Evolutionary conservation across 495 filamentous ascomycete species (phyloP).

Genomic region (Hypoxylon lienhwacheense): DNA sequence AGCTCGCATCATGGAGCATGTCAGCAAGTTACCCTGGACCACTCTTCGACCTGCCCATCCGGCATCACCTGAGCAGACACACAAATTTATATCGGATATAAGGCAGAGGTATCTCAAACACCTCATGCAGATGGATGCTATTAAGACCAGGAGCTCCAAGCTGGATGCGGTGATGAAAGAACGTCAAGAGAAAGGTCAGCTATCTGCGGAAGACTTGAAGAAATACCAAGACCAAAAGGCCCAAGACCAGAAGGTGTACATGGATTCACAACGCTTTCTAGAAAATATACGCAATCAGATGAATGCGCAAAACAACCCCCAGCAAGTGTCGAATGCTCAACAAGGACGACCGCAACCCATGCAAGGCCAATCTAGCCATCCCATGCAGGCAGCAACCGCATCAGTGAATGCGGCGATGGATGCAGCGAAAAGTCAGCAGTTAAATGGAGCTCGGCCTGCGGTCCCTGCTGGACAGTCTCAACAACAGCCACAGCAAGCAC

Average conservation of each 20-base stretch:
- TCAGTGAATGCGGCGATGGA: constrained; percentile 55
- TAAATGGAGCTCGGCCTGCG: constrained; percentile 40
- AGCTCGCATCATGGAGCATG: constrained; percentile 40
- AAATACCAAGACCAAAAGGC: constrained; percentile 37
- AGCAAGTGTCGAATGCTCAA: constrained; percentile 31
- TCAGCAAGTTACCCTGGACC: constrained; percentile 42
- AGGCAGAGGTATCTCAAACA: constrained; percentile 40
- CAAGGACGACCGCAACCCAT: constrained; percentile 32
- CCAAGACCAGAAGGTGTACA: constrained; percentile 38
- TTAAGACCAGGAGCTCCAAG: constrained; percentile 24
- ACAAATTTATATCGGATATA: constrained; percentile 39
- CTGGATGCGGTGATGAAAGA: constrained; percentile 41
- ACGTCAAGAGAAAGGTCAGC: constrained; percentile 36
- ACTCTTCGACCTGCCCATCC: constrained; percentile 23
- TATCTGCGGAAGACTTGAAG: constrained; percentile 42
- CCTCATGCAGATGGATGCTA: constrained; percentile 43
- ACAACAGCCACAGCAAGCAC: constrained; percentile 15
- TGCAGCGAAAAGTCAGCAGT: constrained; percentile 55
- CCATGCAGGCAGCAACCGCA: constrained; percentile 35
- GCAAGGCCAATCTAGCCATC: constrained; percentile 28
- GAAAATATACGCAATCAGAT: constrained; percentile 41
- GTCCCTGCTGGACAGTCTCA: constrained; percentile 30
- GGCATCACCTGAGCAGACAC: constrained; percentile 27
- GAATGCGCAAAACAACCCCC: constrained; percentile 16
- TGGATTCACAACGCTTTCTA: constrained; percentile 40